Evolutionary conservation across 371 early-diverging fungal species (phyloP).

Genomic region (Lichtheimia corymbifera): DNA sequence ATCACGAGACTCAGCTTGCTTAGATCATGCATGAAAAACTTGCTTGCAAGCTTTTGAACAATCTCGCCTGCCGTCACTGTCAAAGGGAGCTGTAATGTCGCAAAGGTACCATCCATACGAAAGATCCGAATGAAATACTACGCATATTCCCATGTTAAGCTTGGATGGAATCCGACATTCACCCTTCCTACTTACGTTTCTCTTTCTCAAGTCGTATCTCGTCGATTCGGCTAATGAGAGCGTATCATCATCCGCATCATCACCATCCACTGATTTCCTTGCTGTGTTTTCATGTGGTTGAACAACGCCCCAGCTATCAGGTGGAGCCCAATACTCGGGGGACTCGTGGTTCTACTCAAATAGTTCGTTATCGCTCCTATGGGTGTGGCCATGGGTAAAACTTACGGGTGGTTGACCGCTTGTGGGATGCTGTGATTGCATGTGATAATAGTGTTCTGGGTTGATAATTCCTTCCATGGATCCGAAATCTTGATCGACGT

Average conservation of each 20-base stretch:
- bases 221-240: constrained; percentile 28
- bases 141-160: not conserved
- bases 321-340: constrained; percentile 60
- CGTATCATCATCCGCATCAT: constrained; percentile 40
- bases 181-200: constrained; percentile 21
- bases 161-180: too few species aligned
- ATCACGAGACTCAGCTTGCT: constrained; percentile 71
- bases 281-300: constrained; percentile 39
- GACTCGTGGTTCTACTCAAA: not conserved
- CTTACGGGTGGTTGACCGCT: too few species aligned
- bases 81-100: constrained; percentile 68
- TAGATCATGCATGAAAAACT: constrained; percentile 74
- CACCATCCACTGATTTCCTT: constrained; percentile 25
- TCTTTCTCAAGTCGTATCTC: constrained; percentile 23
- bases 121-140: constrained; percentile 64
- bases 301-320: constrained; percentile 81
- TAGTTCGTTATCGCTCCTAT: too few species aligned
- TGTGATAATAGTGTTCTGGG: constrained; percentile 17
- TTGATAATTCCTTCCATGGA: constrained; percentile 53
- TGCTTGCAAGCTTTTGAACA: constrained; percentile 68
- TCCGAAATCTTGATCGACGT: constrained; percentile 44
- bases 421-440: not conserved
- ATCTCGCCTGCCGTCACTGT: constrained; percentile 72
- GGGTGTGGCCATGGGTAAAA: too few species aligned
- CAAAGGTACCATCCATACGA: constrained; percentile 73